Conservation (phyloP, 345 rosid species). For the Mangifera indica region DNA sequence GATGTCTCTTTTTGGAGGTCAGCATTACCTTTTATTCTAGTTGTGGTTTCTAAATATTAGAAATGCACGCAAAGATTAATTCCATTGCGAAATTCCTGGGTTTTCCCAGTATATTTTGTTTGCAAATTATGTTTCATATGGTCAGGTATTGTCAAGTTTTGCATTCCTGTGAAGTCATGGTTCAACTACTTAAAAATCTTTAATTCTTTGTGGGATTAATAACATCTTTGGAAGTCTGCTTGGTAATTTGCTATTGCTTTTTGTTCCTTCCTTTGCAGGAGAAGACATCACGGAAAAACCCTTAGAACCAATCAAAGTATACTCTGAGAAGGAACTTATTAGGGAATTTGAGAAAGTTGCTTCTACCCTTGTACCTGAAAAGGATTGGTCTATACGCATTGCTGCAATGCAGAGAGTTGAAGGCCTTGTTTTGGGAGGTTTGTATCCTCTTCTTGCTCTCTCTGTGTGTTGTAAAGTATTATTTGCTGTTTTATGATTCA, state of each 20-base stretch:
- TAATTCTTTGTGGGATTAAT: background rate
- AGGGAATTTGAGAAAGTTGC: conserved; percentile 94
- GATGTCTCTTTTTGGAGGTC: conserved; percentile 88
- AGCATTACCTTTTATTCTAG: conserved; percentile 11
- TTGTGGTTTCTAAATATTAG: background rate
- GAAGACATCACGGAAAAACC: conserved; percentile 82
- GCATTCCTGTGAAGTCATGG: background rate
- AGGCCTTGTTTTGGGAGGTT: conserved; percentile 98
- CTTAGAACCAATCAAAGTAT: conserved; percentile 77
- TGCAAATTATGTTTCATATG: conserved; percentile 1
- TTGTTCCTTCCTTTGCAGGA: conserved; percentile 44
- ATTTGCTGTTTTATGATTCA: too few relatives aligned
- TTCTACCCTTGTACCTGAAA: conserved; percentile 85
- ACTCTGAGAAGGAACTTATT: conserved; percentile 91
- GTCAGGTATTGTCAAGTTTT: background rate
- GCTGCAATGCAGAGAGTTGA: conserved; percentile 98
- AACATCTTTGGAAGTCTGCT: background rate
- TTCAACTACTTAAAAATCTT: background rate
- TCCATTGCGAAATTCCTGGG: background rate
- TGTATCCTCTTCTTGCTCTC: too few relatives aligned
- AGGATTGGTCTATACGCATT: conserved; percentile 98
- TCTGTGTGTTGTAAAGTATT: conserved; percentile 6
- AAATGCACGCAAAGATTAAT: background rate
- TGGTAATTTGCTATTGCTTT: background rate
- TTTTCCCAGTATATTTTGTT: conserved; percentile 1